phyloP scores from a whole-genome alignment of 2,329 filamentous ascomycete species.

The Beauveria sp. region DNA sequence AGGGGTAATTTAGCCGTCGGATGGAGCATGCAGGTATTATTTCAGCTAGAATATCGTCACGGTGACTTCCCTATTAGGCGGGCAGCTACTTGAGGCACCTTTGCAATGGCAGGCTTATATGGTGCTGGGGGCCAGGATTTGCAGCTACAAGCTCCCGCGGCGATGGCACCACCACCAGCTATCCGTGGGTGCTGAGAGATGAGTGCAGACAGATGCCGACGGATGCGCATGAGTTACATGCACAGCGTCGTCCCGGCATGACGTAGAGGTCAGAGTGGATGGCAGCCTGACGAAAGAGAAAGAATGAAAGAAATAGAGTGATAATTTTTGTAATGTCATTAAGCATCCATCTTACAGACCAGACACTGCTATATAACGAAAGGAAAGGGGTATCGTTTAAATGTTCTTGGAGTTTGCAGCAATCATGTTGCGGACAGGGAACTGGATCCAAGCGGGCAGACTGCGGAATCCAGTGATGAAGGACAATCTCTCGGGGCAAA shows the following conservation, averaged over 20 bases:
- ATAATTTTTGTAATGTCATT: neutral
- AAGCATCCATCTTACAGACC: neutral
- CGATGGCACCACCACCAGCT: neutral
- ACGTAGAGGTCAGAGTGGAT: neutral
- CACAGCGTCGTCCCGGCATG: neutral
- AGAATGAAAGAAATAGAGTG: too few relatives aligned
- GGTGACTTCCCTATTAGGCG: too few relatives aligned
- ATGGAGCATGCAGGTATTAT: neutral
- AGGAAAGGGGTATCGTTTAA: neutral
- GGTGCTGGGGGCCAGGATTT: neutral
- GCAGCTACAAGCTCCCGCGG: neutral
- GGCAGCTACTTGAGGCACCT: too few relatives aligned
- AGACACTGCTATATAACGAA: neutral
- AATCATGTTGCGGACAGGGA: neutral
- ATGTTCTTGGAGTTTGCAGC: neutral
- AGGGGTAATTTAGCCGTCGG: neutral
- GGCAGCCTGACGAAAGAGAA: neutral
- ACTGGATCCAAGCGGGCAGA: constrained; percentile 6
- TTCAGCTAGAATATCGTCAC: neutral
- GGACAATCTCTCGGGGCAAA: constrained; percentile 25
- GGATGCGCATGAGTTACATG: neutral
- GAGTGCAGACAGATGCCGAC: neutral
- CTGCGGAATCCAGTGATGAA: constrained; percentile 3
- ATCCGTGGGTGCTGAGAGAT: neutral
- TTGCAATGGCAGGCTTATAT: neutral